Base-by-base conservation (phyloP, 768 basidiomycete genomes). In the Podaxis pistillaris region DNA sequence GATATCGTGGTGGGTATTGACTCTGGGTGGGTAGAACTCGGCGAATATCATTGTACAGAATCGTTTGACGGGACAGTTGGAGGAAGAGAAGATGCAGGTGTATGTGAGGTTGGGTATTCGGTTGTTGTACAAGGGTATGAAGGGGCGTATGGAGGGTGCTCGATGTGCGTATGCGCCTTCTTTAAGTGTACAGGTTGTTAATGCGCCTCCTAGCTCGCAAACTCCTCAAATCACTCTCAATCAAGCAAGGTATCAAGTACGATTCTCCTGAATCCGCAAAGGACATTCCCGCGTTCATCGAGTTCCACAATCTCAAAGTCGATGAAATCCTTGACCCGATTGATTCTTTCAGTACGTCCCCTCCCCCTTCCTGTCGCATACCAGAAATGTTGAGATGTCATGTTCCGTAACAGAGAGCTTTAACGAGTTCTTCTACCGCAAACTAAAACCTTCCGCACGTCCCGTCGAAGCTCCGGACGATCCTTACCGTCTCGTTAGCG, bases 21-120 rank as follows among this genome's bases (percentile, higher is more conserved):
- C 36, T 26, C 22, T 24, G 5, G 17, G 1, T 58, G 7, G n/a
- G 1, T 69, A 93, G 91, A 97, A 99, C 70, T 96, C 94, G 57
- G 96, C 95, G 26, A 99, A 99, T 71, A 97, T 99, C 67, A 94
- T 98, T 63, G 96, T 99, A 0, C 96, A 98, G 76, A 95, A 98
- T 71, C 83, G 96, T 13, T 74, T 86, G 73, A 95, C 93, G 0
- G 96, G 96, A 0, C 91, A 93, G 72, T 72, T 98, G 62, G 91
- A 95, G 71, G 96, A 99, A 75, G 96, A 98, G 78, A 98, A 98
- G 80, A 99, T 98, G 94, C 90, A 95, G 69, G 82, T 83, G 1
- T 98, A 97, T 71, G 94, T 98, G 0, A 79, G 96, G 41, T 76
- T 99, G 15, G 96, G 96, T 2, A 99, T 99, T 69, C 81, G 96